Evolutionary conservation across 805 yeast genomes (phyloP).

Genomic region (Lipomyces orientalis): DNA sequence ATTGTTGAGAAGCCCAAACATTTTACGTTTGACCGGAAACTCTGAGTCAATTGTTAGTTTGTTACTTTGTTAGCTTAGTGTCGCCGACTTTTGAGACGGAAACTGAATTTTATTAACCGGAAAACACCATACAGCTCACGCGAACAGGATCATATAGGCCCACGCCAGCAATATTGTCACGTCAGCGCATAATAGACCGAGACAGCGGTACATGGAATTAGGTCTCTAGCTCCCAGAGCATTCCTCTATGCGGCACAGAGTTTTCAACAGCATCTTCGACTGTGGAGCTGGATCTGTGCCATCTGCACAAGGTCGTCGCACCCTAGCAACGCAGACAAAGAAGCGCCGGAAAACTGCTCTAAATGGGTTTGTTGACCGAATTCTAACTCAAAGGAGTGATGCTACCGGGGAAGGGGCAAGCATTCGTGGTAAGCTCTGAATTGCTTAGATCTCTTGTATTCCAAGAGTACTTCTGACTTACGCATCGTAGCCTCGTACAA

Average conservation of each 20-base stretch:
- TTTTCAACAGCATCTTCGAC: neutral
- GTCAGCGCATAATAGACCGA: slow-evolving; percentile 2
- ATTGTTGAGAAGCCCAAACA: neutral
- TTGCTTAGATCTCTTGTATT: neutral
- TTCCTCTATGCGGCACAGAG: slow-evolving; percentile 1
- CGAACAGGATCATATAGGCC: neutral
- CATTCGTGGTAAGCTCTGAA: slow-evolving; percentile 5
- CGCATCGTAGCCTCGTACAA: neutral
- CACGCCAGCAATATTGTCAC: neutral
- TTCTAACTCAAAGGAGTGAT: neutral
- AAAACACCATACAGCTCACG: too few relatives aligned
- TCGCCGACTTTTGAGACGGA: too few relatives aligned
- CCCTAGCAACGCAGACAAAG: neutral
- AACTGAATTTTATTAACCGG: too few relatives aligned
- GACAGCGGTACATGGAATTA: neutral
- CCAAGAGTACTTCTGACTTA: neutral
- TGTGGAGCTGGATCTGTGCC: neutral
- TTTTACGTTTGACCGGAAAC: neutral
- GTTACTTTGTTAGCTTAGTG: too few relatives aligned
- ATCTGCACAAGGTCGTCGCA: neutral
- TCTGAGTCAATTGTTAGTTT: neutral
- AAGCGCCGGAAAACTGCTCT: neutral
- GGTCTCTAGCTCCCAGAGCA: neutral
- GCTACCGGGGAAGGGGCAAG: neutral
- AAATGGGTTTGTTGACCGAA: neutral